These are phyloP conservation scores for Ichthyophthirius multifiliis DNA, from an alignment of 169 alveolate genomes.

Conservation along the genomic window DNA sequence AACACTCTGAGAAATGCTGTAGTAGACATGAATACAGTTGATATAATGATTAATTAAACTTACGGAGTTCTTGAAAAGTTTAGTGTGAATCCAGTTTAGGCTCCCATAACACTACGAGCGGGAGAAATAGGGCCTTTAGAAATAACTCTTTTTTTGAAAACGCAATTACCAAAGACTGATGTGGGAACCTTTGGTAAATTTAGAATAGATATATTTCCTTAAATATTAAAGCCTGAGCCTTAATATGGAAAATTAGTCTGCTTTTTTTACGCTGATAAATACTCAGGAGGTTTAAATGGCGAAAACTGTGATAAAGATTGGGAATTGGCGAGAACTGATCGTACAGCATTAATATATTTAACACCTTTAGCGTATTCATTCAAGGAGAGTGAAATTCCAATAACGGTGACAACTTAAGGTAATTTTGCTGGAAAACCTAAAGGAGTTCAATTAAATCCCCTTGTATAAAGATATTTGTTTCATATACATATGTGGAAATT, in stretches of 20 bases:
- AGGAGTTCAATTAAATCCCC: not conserved
- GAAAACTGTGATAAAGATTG: not conserved
- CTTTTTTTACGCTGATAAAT: not conserved
- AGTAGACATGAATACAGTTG: not conserved
- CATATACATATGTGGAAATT: not conserved
- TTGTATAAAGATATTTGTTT: not conserved
- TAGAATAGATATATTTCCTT: slow-evolving; percentile 7
- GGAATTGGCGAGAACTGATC: not conserved
- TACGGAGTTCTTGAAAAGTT: not conserved
- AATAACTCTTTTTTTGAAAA: slow-evolving; percentile 17
- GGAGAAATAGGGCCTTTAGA: slow-evolving; percentile 13
- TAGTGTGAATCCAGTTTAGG: not conserved
- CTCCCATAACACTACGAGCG: not conserved
- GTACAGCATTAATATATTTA: not conserved
- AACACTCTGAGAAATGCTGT: not conserved
- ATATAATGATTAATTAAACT: not conserved
- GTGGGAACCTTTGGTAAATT: slow-evolving; percentile 6
- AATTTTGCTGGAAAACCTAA: not conserved
- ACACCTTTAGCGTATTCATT: not conserved
- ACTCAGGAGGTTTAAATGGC: not conserved
- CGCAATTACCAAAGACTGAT: not conserved
- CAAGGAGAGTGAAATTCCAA: slow-evolving; percentile 22
- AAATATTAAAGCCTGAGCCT: not conserved
- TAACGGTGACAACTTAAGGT: slow-evolving; percentile 5
- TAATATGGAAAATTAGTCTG: not conserved